Conservation (phyloP, 139 green algal species). For the Mesotaenium endlicherianum region DNA sequence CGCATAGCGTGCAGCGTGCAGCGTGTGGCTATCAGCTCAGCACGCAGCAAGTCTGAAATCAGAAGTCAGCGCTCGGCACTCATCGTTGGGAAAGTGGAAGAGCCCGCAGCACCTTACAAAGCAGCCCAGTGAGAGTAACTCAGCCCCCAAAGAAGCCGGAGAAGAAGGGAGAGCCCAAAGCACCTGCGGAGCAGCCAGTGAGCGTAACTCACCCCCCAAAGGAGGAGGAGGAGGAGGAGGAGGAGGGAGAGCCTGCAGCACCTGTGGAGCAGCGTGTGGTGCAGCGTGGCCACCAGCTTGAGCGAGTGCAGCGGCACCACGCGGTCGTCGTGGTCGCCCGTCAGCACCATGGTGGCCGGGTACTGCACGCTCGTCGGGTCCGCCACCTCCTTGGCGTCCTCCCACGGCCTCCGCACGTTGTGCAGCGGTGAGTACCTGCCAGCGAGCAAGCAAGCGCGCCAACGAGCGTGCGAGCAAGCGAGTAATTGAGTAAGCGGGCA, state of each 20-base stretch:
- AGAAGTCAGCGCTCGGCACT: no score
- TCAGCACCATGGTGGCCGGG: slow-evolving; percentile 79
- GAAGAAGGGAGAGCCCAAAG: not conserved
- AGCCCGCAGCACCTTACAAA: not conserved
- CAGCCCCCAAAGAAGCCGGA: not conserved
- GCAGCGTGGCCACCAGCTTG: slow-evolving; percentile 73
- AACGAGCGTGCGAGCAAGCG: not conserved
- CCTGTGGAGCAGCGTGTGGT: slow-evolving; percentile 66
- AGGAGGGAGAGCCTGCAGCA: no score
- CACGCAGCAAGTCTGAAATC: not conserved
- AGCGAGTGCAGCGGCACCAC: slow-evolving; percentile 84
- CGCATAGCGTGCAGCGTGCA: no score
- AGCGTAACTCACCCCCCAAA: not conserved
- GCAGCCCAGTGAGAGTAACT: not conserved
- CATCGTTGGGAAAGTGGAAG: no score
- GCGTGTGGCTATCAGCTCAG: not conserved
- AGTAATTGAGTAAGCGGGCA: not conserved
- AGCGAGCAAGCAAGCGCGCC: not conserved
- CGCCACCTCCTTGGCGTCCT: not conserved
- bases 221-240: not conserved
- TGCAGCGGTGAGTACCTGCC: slow-evolving; percentile 76
- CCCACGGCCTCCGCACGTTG: slow-evolving; percentile 74
- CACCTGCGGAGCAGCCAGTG: not conserved
- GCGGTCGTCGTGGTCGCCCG: slow-evolving; percentile 82
- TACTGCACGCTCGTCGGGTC: slow-evolving; percentile 62